These are phyloP conservation scores for Ophiostoma quercus DNA, from an alignment of 2,329 filamentous ascomycete species.

Conservation along the genomic window DNA sequence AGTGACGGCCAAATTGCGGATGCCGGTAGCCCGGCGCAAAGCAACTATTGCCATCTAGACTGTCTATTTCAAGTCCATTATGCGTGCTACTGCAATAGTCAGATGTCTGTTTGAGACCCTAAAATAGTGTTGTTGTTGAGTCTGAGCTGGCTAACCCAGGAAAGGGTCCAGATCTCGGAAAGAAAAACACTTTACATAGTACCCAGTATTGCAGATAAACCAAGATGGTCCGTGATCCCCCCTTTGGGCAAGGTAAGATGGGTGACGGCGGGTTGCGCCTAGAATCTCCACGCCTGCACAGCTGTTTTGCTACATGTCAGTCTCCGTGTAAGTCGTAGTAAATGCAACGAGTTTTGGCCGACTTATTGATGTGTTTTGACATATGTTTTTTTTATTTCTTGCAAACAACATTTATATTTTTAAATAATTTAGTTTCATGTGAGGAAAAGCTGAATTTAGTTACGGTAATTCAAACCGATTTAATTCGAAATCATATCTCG, in stretches of 20 bases:
- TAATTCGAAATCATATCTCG: too few species aligned
- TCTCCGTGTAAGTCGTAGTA: constrained; percentile 5
- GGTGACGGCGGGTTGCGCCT: constrained; percentile 14
- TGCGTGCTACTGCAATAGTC: not conserved
- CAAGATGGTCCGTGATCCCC: constrained; percentile 7
- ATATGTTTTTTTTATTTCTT: too few species aligned
- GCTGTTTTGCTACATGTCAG: not conserved
- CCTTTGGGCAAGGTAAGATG: not conserved
- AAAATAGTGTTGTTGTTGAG: not conserved
- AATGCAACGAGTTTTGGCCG: not conserved
- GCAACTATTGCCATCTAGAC: too few species aligned
- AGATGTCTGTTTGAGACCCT: not conserved
- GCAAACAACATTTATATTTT: not conserved
- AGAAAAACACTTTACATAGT: not conserved
- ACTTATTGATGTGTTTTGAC: not conserved
- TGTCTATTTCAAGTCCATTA: not conserved
- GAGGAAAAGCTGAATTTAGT: too few species aligned
- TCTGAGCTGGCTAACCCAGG: not conserved
- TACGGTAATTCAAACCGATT: too few species aligned
- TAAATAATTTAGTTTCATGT: not conserved
- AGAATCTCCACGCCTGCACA: not conserved
- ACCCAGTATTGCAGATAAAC: too few species aligned
- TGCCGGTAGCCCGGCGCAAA: not conserved
- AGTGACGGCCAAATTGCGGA: not conserved
- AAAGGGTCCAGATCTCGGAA: not conserved